Conservation (phyloP, 1,284 basidiomycete species). For the Polyporus tsugae region DNA sequence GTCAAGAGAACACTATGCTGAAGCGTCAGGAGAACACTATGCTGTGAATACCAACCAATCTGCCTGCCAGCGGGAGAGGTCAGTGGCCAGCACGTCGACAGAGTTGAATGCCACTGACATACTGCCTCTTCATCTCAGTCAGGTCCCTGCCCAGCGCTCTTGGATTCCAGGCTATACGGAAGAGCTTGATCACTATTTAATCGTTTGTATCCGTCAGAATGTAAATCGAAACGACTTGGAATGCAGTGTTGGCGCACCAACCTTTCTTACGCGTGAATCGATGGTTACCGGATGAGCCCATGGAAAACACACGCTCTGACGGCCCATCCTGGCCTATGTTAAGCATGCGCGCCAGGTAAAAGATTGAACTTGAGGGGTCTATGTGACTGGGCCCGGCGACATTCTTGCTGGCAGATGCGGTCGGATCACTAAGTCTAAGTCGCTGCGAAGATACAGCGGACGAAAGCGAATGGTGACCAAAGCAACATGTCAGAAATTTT, state of each 20-base stretch:
- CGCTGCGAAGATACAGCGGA: neutral
- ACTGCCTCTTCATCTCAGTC: neutral
- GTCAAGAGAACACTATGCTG: neutral
- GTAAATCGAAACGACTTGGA: neutral
- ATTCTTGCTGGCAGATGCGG: neutral
- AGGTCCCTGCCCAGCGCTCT: neutral
- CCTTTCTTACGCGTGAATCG: neutral
- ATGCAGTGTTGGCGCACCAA: neutral
- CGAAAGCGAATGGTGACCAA: neutral
- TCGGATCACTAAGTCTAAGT: neutral
- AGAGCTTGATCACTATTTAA: neutral
- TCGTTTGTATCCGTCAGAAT: neutral
- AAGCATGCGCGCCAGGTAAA: neutral
- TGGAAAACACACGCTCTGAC: neutral
- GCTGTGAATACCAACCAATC: neutral
- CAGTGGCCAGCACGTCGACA: neutral
- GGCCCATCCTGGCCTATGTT: neutral
- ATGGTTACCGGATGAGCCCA: neutral
- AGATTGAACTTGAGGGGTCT: neutral
- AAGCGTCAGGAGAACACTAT: neutral
- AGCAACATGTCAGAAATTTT: neutral
- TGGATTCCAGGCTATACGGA: neutral
- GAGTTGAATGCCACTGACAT: neutral
- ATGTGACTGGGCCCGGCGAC: neutral
- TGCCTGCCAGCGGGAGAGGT: neutral